These are phyloP conservation scores for Trichomonas vaginalis DNA, from an alignment of 208 protist genomes.

Conservation along the genomic window DNA sequence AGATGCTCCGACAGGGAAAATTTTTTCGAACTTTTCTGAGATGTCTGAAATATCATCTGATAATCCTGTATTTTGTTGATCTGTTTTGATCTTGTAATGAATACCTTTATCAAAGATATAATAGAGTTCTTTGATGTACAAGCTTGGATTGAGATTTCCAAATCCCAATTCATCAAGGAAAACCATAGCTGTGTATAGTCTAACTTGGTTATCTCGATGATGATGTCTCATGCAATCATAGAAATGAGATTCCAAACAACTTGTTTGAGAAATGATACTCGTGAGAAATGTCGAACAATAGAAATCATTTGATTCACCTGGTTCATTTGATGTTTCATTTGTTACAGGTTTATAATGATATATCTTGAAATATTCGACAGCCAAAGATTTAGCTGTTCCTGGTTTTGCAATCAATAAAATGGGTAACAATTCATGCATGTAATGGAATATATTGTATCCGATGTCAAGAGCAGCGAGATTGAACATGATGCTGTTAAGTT, in stretches of 20 bases:
- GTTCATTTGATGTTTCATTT: neutral
- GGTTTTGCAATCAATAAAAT: neutral
- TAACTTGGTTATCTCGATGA: neutral
- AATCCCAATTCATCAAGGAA: neutral
- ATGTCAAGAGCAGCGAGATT: neutral
- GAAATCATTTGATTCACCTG: too few species aligned
- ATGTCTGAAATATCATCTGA: neutral
- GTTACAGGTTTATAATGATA: neutral
- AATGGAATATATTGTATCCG: neutral
- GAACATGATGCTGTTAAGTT: neutral
- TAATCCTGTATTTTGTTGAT: too few species aligned
- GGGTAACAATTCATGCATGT: neutral
- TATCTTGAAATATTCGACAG: neutral
- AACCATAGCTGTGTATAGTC: neutral
- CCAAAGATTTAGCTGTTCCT: neutral
- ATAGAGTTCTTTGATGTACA: neutral
- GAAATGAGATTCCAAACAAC: neutral
- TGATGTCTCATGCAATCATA: neutral
- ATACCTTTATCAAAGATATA: neutral
- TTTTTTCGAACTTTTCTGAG: neutral
- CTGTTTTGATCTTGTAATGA: too few species aligned
- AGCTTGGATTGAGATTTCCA: neutral
- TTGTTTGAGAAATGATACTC: neutral
- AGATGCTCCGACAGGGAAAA: neutral
- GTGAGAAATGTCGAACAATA: neutral